Evolutionary conservation across 257 asterid species (phyloP).

Genomic region (Gentiana dahurica): DNA sequence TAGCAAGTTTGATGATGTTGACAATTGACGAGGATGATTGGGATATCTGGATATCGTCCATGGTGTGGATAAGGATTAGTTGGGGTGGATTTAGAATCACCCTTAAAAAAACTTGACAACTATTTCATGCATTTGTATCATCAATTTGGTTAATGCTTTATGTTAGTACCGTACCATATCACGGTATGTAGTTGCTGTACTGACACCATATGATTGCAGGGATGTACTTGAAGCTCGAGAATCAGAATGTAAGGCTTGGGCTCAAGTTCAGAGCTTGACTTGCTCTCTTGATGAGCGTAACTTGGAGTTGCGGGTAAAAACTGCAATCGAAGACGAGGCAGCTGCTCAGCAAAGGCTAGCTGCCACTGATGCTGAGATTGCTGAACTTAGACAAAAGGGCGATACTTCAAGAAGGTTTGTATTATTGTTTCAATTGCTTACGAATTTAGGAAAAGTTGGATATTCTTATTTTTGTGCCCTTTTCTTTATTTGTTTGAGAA

Average conservation of each 20-base stretch:
- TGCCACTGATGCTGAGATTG: conserved; percentile 89
- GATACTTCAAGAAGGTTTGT: conserved; percentile 68
- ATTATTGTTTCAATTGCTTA: background rate
- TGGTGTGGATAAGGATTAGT: no score
- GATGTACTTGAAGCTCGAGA: conserved; percentile 70
- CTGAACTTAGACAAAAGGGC: conserved; percentile 73
- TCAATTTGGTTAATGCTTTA: no score
- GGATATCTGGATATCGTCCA: no score
- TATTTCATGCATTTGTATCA: no score
- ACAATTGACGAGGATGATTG: no score
- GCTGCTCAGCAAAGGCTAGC: conserved; percentile 85
- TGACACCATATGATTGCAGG: conserved; percentile 30
- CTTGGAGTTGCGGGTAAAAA: conserved; percentile 83
- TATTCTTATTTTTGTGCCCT: no score
- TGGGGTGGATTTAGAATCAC: no score
- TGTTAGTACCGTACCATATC: background rate
- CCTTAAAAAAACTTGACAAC: no score
- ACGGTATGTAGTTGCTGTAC: background rate
- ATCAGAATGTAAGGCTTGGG: conserved; percentile 82
- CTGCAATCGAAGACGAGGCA: conserved; percentile 95
- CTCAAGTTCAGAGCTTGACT: conserved; percentile 65
- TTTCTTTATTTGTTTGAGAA: no score
- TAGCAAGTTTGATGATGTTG: no score
- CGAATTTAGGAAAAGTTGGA: background rate
- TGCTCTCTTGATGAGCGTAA: conserved; percentile 77